Evolutionary conservation across 73 alveolate genomes (phyloP).

Genomic region (Durusdinium trenchii): DNA sequence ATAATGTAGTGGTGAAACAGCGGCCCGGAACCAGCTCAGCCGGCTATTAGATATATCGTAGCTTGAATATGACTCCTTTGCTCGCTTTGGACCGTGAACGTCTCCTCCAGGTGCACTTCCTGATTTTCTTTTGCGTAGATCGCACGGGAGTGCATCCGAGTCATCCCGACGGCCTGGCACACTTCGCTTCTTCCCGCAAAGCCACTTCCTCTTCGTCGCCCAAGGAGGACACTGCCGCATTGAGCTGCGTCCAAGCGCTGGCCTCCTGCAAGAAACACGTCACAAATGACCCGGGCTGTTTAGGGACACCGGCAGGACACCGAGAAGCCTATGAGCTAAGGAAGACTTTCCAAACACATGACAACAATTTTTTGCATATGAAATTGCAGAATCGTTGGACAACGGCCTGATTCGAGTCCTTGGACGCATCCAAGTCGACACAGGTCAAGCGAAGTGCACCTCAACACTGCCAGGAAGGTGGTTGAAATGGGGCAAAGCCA

Average conservation of each 20-base stretch:
- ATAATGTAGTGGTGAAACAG: too few relatives aligned
- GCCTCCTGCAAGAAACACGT: conserved; percentile 14
- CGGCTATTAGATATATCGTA: too few relatives aligned
- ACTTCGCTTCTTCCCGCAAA: neutral
- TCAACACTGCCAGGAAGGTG: neutral
- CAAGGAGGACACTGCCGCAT: conserved; percentile 12
- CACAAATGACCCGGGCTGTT: too few relatives aligned
- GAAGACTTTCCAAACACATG: neutral
- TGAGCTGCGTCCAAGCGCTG: conserved; percentile 40
- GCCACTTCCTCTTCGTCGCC: conserved; percentile 42
- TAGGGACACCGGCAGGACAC: too few relatives aligned
- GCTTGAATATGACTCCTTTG: too few relatives aligned
- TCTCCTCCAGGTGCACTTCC: too few relatives aligned
- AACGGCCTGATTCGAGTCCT: neutral
- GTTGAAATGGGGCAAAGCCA: neutral
- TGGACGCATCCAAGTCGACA: conserved; percentile 56
- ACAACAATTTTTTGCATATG: neutral
- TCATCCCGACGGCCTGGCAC: conserved; percentile 50
- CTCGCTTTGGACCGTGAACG: too few relatives aligned
- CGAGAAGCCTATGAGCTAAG: too few relatives aligned
- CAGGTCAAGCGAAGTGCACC: conserved; percentile 54
- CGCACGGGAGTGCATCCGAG: too few relatives aligned
- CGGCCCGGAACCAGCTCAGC: too few relatives aligned
- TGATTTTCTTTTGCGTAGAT: too few relatives aligned
- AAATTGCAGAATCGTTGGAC: neutral